Conservation (phyloP, 1,284 basidiomycete genomes). For the Porodaedalea pini region DNA sequence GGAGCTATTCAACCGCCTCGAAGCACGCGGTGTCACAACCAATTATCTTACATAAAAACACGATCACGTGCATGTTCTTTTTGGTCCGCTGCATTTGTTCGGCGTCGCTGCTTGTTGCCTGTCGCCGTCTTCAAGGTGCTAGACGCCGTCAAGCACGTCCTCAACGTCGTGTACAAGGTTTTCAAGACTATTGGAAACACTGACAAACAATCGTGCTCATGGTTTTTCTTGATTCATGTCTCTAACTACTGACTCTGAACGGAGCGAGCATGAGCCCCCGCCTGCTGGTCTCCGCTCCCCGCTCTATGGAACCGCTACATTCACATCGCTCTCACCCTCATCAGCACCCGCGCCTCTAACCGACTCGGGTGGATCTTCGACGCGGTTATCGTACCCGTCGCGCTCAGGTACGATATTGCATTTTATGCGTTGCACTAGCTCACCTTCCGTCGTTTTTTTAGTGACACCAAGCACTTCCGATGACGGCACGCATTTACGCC, state of each 20-base stretch:
- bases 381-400: slow-evolving; percentile 39
- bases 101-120: background rate
- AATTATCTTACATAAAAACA: slow-evolving; percentile 10
- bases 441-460: slow-evolving; percentile 7
- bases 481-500: slow-evolving; percentile 40
- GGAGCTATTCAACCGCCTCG: no score
- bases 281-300: slow-evolving; percentile 33
- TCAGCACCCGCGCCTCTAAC: slow-evolving; percentile 31
- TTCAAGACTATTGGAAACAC: background rate
- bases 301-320: slow-evolving; percentile 48
- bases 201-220: slow-evolving; percentile 1
- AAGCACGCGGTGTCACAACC: background rate
- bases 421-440: background rate
- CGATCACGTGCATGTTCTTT: slow-evolving; percentile 10
- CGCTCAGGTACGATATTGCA: slow-evolving; percentile 32
- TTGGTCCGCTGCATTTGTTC: background rate
- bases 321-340: slow-evolving; percentile 42
- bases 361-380: slow-evolving; percentile 34
- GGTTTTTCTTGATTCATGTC: slow-evolving; percentile 15
- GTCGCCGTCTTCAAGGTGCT: slow-evolving; percentile 1
- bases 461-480: slow-evolving; percentile 31
- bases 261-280: slow-evolving; percentile 20
- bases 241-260: slow-evolving; percentile 18
- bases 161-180: background rate
- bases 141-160: slow-evolving; percentile 3